Base-by-base conservation (phyloP, 2,329 filamentous ascomycete genomes). In the Rhexocercosporidium sp. region DNA sequence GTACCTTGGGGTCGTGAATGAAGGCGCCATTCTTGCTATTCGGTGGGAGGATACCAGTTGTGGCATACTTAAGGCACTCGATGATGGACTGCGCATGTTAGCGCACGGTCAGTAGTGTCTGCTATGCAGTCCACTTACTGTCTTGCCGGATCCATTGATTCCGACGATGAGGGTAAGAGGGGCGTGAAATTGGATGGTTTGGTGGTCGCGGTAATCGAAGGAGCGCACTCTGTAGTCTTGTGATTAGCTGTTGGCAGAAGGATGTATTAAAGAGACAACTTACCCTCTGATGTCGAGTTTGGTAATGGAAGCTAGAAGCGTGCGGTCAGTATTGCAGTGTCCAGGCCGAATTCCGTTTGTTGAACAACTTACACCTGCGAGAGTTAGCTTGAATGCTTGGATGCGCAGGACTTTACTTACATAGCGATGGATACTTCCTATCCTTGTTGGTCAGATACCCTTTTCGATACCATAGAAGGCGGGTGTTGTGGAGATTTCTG, bases 21-120 rank as follows among this genome's bases (percentile, higher is more conserved):
- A 98, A 99, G 59, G 95, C 94, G 37, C 94, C 94, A 31, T 92
- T 91, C 73, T 90, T 92, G 82, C 86, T 89, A 82, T 97, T 97
- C 37, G 96, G 93, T 1, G 96, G 96, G 57, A 97, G 86, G 75
- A 96, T 92, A 65, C 96, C 96, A 8, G 94, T 97, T 20, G 96
- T 97, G 62, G 93, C 94, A 88, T 97, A 99, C 78, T 97, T 97
- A 76, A 99, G 91, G 78, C 94, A 97, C 80, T 99, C 96, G 80
- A 99, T 99, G 77, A 99, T 97, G 66, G 96, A 98, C 83, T 87
- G 65, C n/a, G 41, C 41, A 39, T 12, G 57, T 70, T 18, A 66
- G 37, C 27, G 29, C 25, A 59, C 18, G 64, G 62, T 76, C 66
- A 71, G 44, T 39, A 29, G 31, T 49, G 12, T 6, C 9, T 11